Conservation (phyloP, 108 stramenopile genomes). For the Fragilaria radians region DNA sequence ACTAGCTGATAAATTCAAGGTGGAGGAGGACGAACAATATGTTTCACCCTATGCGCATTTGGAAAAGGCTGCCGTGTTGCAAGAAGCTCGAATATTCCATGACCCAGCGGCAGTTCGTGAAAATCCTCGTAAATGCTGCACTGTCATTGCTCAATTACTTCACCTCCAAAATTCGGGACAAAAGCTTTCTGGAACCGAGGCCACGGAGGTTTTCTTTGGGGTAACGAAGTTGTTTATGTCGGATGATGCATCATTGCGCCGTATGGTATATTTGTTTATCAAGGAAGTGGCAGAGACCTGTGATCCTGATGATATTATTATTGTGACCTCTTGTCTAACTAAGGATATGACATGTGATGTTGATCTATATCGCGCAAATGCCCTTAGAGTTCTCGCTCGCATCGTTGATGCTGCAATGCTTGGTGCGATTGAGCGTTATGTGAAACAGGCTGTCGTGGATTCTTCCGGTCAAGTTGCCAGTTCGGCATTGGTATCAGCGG, state of each 20-base stretch:
- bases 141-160: constrained; percentile 97
- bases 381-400: constrained; percentile 92
- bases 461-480: constrained; percentile 91
- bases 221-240: constrained; percentile 99
- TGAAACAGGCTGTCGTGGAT: constrained; percentile 99
- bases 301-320: constrained; percentile 98
- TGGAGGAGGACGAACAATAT: constrained; percentile 74
- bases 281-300: constrained; percentile 99
- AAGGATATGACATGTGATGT: constrained; percentile 99
- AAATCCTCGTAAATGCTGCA: constrained; percentile 94
- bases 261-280: constrained; percentile 98
- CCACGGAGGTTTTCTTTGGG: constrained; percentile 97
- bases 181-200: constrained; percentile 67
- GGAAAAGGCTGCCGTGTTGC: constrained; percentile 96
- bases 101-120: constrained; percentile 93
- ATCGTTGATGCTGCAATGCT: constrained; percentile 99
- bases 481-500: constrained; percentile 89
- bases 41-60: constrained; percentile 91
- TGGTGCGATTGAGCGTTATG: constrained; percentile 96
- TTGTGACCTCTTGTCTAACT: constrained; percentile 94
- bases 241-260: constrained; percentile 77
- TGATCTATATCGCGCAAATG: constrained; percentile 97
- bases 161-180: constrained; percentile 83
- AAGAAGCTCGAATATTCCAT: constrained; percentile 96
- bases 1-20: constrained; percentile 85